A percentile compares a stretch with the other conserved stretches of the same genome.
phyloP scores from a whole-genome alignment of 2,329 filamentous ascomycete genomes.

The Paecilomyces sp. region DNA sequence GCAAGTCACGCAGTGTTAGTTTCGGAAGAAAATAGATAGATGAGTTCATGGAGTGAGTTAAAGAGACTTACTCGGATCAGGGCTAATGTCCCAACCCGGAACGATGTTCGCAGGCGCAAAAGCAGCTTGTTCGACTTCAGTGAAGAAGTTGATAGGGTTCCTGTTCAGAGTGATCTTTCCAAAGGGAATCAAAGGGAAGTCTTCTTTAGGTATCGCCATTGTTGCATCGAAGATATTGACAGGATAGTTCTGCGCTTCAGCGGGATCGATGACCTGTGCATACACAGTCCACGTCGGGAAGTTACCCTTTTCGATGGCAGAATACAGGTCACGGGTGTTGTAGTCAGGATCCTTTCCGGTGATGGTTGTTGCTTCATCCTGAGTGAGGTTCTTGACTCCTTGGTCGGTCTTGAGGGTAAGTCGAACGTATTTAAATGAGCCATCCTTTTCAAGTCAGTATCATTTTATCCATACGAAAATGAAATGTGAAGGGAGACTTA shows the following conservation, averaged over 20 bases:
- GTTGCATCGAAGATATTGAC: slow-evolving; percentile 69
- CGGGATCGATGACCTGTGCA: slow-evolving; percentile 60
- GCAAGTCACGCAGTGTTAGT: slow-evolving; percentile 65
- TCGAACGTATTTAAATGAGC: slow-evolving; percentile 31
- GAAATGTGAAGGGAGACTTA: neutral
- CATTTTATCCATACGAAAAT: neutral
- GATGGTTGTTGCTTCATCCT: slow-evolving; percentile 66
- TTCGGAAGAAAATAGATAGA: slow-evolving; percentile 61
- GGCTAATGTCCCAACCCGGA: slow-evolving; percentile 51
- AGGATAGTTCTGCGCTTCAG: slow-evolving; percentile 49
- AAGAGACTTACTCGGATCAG: slow-evolving; percentile 3
- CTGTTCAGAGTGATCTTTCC: slow-evolving; percentile 64
- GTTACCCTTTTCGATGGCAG: slow-evolving; percentile 60
- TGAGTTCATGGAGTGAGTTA: neutral
- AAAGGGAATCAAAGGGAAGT: slow-evolving; percentile 59
- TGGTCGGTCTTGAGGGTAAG: slow-evolving; percentile 35
- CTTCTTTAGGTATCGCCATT: slow-evolving; percentile 67
- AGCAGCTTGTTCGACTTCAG: slow-evolving; percentile 60
- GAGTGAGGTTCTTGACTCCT: slow-evolving; percentile 45
- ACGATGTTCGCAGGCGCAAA: slow-evolving; percentile 37
- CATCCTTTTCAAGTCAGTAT: slow-evolving; percentile 13
- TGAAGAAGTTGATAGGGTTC: slow-evolving; percentile 69
- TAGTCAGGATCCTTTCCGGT: slow-evolving; percentile 65
- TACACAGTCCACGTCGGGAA: slow-evolving; percentile 64
- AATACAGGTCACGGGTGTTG: slow-evolving; percentile 62